A percentile compares a stretch with the other conserved stretches of the same genome.
Conservation (phyloP, 148 eudicot genomes). For the Beta vulgaris region DNA sequence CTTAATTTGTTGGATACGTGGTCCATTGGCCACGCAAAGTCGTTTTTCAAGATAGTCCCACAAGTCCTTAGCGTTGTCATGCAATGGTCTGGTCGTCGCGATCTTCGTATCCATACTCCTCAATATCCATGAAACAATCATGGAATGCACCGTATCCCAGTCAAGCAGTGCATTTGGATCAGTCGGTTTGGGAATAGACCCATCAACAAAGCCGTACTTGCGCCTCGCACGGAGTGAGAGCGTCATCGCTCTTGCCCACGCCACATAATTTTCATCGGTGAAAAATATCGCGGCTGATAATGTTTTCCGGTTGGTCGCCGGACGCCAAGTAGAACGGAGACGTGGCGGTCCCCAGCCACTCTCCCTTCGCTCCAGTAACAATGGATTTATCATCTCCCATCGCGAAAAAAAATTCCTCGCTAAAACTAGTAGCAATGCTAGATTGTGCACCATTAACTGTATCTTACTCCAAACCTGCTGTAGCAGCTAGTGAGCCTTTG, state of each 20-base stretch:
- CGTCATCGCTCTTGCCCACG: neutral
- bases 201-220: neutral
- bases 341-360: too few species aligned
- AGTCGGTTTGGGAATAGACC: neutral
- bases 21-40: neutral
- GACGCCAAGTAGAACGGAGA: neutral
- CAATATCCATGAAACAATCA: neutral
- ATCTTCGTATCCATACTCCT: neutral
- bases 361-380: too few species aligned
- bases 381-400: too few species aligned
- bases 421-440: too few species aligned
- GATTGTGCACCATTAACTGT: too few species aligned
- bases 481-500: too few species aligned
- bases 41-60: neutral
- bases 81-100: neutral
- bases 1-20: neutral
- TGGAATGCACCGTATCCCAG: neutral
- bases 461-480: too few species aligned
- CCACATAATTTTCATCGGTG: neutral
- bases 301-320: neutral
- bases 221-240: neutral
- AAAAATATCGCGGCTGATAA: neutral
- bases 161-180: neutral
- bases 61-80: neutral
- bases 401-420: too few species aligned